Evolutionary conservation across 2,329 filamentous ascomycete genomes (phyloP), one percentile per base, ranked within the genome.

Genomic region (Tolypocladium nubicola): DNA sequence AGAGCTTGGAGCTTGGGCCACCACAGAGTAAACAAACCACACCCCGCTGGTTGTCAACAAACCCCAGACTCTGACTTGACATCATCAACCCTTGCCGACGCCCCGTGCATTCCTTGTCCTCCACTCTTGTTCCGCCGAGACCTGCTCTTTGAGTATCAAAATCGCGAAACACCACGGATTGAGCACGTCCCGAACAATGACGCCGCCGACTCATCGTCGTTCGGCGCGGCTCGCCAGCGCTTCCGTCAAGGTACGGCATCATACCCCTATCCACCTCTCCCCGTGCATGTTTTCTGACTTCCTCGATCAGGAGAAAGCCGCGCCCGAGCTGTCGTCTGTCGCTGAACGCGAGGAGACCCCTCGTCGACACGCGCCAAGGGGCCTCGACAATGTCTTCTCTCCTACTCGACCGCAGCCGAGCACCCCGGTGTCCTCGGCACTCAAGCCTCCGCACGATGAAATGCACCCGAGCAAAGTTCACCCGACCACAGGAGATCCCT

Each of bases 401-500:
- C 74, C 73, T 58, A 67, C 65, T 50, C 63, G 65, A 54, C 68
- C 75, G 41, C 64, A 64, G 53, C 74, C 75, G 4, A 67, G 66
- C 35, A 87, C 88, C 1, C 90, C 90, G 6, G 82, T 83, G 43
- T 81, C 79, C 16, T 84, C 84, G 4, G 80, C 84, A 7, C 75
- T 87, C 63, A 87, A 88, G 74, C 88, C 90, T 30, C 77, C 87
- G 53, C 80, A 80, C 61, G 84, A 86, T 59, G 91, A 96, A 70
- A 97, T 97, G 92, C 92, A 97, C 69, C 93, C 93, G 10, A 89
- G 88, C 75, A 89, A 88, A 68, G 83, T 84, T 57, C 90, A 94
- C 58, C 80, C 83, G 62, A 92, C 88, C 26, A 87, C 85, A 60
- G 89, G 88, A 56, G 78, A 89, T 50, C 83, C 87, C 2, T 91